Conservation (phyloP, 139 green algal genomes). For the Coelastrella sp. region DNA sequence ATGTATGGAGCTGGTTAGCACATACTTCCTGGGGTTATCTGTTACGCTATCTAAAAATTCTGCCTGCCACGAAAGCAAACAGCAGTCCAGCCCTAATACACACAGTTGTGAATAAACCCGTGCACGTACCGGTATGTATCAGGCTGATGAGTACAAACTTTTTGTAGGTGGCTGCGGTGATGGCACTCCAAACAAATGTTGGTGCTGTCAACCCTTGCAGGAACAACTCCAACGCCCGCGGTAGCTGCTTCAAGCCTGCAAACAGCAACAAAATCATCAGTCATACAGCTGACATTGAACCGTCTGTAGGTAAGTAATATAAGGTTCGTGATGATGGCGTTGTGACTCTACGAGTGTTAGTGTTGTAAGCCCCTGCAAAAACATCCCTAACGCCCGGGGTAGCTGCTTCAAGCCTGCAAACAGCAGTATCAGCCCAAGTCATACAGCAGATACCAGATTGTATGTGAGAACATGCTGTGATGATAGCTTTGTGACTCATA, state of each 20-base stretch:
- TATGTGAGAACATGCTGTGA: too few relatives aligned
- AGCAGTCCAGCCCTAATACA: neutral
- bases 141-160: constrained; percentile 90
- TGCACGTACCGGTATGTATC: constrained; percentile 72
- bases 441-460: too few relatives aligned
- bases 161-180: constrained; percentile 89
- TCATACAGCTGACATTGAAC: too few relatives aligned
- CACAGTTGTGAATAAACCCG: neutral
- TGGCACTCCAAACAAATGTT: constrained; percentile 83
- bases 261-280: too few relatives aligned
- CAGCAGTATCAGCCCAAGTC: too few relatives aligned
- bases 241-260: constrained; percentile 78
- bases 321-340: too few relatives aligned
- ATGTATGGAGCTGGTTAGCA: constrained; percentile 71
- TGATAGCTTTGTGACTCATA: too few relatives aligned
- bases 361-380: constrained; percentile 82
- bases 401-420: constrained; percentile 78
- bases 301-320: too few relatives aligned
- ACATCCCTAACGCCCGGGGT: constrained; percentile 77
- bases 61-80: too few relatives aligned
- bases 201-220: constrained; percentile 85
- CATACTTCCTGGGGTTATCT: too few relatives aligned
- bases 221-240: constrained; percentile 81
- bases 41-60: too few relatives aligned
- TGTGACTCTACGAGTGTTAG: constrained; percentile 81